Base-by-base conservation (phyloP, 1,139 yeast species). In the Groenewaldozyma sp. region DNA sequence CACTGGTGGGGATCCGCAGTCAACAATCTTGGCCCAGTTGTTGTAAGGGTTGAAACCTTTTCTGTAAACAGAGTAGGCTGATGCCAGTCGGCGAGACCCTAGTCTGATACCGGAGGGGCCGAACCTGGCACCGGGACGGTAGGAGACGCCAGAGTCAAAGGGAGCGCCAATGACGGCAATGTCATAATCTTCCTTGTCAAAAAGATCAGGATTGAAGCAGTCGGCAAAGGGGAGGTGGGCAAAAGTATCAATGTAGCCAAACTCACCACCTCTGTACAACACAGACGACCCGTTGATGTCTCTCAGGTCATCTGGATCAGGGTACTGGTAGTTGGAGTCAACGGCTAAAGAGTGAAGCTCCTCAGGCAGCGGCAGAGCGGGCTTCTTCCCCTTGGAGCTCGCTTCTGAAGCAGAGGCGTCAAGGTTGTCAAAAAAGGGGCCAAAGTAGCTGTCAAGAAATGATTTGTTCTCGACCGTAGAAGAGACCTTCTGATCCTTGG, bases 1-100 rank as follows among this genome's bases (percentile, higher is more conserved):
- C 29, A 80, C 75, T 1, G 88, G 87, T 28, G 80, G 73, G 58
- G 81, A 88, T 3, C 87, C 88, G 62, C 91, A 81, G 58, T 81
- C 91, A 24, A 79, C 56, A 20, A 81, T 61, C 38, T 63, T 69
- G 19, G 87, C 86, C 46, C 46, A 44, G 38, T 70, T 62, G 14
- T 59, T 58, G 52, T 78, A 80, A 1, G 86, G 84, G 50, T 78
- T 78, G 39, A 62, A 45, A 14, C 64, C 70, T 4, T 83, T 81
- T 40, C 83, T 62, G 72, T 74, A 56, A 74, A 87, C 44, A 28
- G 48, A 41, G 24, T 45, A 47, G 4, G 45, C 51, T 11, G 40
- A 41, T 16, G 52, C 50, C 32, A 50, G 37, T 54, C 91, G 67
- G 54, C 78, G 82, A 1, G 86, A 77, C 1, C 84, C 86, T 9